Evolutionary conservation across 2,329 filamentous ascomycete species (phyloP), one percentile per base, ranked within the genome.

Genomic region (Ophiobolus disseminans): DNA sequence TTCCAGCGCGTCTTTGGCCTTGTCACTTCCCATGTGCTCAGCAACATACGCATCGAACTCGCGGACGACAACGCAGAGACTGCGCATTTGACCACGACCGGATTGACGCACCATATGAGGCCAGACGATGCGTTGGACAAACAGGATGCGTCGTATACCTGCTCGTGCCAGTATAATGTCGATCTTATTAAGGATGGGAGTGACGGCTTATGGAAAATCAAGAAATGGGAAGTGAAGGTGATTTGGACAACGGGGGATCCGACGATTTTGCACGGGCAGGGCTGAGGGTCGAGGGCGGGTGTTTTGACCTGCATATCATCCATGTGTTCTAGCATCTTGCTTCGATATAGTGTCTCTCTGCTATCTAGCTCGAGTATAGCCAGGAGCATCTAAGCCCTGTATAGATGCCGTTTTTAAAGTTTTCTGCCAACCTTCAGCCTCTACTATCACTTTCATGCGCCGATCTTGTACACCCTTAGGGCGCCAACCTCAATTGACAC

Each of bases 131-230:
- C 53, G 31, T 32, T 57, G 11, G 52, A 43, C 34, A 32, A 26
- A 14, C 55, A 62, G 44, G 58, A 59, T 14, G 55, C 47, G 1
- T 53, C 53, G 17, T 65, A 64, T 26, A 64, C 55, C n/a, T 57
- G 53, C 23, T 35, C 42, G n/a, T 55, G 47, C 20, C 40, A 64
- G 51, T 65, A 66, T 26, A 36, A 36, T 37, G 34, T 66, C n/a
- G 53, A 53, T 16, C 39, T 64, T 41, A 45, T 65, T 9, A 63
- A 39, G 50, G 51, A 54, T 32, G 21, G 36, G 1, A 41, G 21
- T 4, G 59, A 60, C 40, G 54, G 53, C 3, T 30, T 60, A 41
- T 65, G 58, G 60, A 65, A 53, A 55, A 65, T 66, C 17, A 60
- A 57, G 48, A 61, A 40, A 30, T 75, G 66, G 37, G 64, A 57